Conservation (phyloP, 768 basidiomycete species). For the Psilocybe azurescens region DNA sequence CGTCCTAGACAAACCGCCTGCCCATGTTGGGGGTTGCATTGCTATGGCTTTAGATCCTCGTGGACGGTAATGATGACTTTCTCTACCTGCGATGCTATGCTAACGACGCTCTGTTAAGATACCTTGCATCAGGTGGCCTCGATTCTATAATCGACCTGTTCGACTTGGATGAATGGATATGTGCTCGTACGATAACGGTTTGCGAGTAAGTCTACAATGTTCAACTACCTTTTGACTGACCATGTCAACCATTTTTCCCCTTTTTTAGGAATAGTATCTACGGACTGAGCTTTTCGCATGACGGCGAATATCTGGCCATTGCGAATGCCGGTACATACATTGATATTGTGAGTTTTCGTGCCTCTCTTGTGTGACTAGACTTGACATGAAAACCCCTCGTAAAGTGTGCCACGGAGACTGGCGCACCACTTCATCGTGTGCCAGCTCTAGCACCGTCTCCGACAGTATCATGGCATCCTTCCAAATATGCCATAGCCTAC, state of each 20-base stretch:
- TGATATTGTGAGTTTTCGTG: constrained; percentile 65
- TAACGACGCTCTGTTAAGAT: constrained; percentile 42
- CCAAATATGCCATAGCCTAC: constrained; percentile 80
- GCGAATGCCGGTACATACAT: constrained; percentile 75
- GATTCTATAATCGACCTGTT: constrained; percentile 88
- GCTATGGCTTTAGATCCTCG: constrained; percentile 83
- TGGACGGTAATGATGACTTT: constrained; percentile 52
- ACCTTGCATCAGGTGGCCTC: constrained; percentile 79
- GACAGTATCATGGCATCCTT: constrained; percentile 84
- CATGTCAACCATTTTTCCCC: constrained; percentile 3
- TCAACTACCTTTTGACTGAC: neutral
- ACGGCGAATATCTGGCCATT: constrained; percentile 84
- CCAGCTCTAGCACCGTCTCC: constrained; percentile 74
- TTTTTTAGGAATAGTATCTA: constrained; percentile 67
- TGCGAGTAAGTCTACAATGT: constrained; percentile 67
- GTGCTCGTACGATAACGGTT: constrained; percentile 72
- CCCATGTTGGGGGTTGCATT: constrained; percentile 82
- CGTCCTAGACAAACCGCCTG: constrained; percentile 65
- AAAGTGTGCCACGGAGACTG: constrained; percentile 82
- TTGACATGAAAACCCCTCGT: constrained; percentile 4
- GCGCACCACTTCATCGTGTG: constrained; percentile 75
- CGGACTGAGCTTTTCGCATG: constrained; percentile 78
- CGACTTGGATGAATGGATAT: constrained; percentile 82
- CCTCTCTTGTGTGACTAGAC: neutral
- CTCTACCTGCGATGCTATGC: neutral